Base-by-base conservation (phyloP, 163 green algal genomes). In the Chlamydomonas reinhardtii region DNA sequence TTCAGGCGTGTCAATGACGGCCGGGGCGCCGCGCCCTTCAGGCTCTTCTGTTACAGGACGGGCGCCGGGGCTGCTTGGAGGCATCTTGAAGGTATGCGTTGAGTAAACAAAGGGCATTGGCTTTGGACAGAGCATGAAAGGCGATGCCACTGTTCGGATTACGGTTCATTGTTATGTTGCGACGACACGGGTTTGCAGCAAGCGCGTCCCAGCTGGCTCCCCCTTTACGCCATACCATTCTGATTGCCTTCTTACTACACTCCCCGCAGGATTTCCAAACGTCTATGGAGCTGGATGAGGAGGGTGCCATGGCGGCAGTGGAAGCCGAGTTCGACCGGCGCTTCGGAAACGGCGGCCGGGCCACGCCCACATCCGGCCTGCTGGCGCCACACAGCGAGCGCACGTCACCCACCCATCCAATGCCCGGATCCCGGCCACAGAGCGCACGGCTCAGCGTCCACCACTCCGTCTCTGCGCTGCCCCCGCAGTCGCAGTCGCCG, bases 321-420 rank as follows among this genome's bases (percentile, higher is more conserved):
- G 80, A 86, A 6, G 70, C 80, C 2, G 80, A 86, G 70, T 86
- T 86, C 25, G 80, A 86, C 80, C 80, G 80, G 20, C 80, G 80
- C 69, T 86, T 86, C 37, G 32, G 80, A 11, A 56, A 64, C 6
- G 43, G 29, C 48, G 27, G 43, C 0, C 14, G 43, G 4, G 25
- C 25, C 72, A 37, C 74, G 9, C 5, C 34, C 22, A 48, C 39
- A 48, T 5, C 5, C 39, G 39, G 39, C 39, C 39, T 8, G 39
- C 39, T 8, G 39, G 9, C 74, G 20, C 24, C 19, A 22, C 59
- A 65, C 22, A 29, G 59, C 59, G 22, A 9, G 59, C 24, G 22
- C 59, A 29, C 4, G 19, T n/a, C 24, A 29, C 64, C 27, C 29
- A 32, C 27, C 22, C 64, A 8, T 29, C 29, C 64, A 29, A 17